Evolutionary conservation across 2,329 filamentous ascomycete genomes (phyloP).

Genomic region (Aspergillus ruber): DNA sequence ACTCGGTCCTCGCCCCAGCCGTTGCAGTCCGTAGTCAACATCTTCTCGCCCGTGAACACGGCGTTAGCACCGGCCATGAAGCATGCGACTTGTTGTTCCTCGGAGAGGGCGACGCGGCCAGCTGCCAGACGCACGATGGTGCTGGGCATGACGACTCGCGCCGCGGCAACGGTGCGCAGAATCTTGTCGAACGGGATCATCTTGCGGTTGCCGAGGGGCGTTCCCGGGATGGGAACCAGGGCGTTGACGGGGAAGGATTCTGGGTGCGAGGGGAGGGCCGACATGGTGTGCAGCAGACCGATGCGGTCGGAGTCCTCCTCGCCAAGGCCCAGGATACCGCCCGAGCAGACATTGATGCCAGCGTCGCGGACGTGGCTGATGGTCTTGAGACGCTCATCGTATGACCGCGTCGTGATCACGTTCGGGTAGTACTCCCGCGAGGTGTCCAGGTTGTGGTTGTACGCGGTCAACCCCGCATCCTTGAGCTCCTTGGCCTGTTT

Average conservation of each 20-base stretch:
- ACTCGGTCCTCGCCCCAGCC: conserved; percentile 82
- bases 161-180: conserved; percentile 76
- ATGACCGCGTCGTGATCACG: conserved; percentile 77
- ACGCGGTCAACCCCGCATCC: conserved; percentile 76
- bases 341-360: conserved; percentile 83
- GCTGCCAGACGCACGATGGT: conserved; percentile 85
- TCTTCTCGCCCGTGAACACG: conserved; percentile 93
- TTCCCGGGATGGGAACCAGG: conserved; percentile 84
- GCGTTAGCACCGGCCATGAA: conserved; percentile 90
- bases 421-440: conserved; percentile 81
- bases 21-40: conserved; percentile 87
- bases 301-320: conserved; percentile 74
- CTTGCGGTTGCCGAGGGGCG: conserved; percentile 68
- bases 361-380: conserved; percentile 74
- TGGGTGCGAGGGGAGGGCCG: conserved; percentile 72
- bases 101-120: conserved; percentile 73
- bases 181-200: conserved; percentile 71
- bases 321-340: conserved; percentile 79
- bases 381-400: conserved; percentile 79
- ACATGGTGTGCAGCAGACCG: conserved; percentile 74
- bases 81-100: conserved; percentile 83
- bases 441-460: conserved; percentile 93
- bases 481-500: conserved; percentile 76
- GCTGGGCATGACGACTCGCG: conserved; percentile 71
- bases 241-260: conserved; percentile 91